Evolutionary conservation across 345 rosid genomes (phyloP), one percentile per base, ranked within the genome.

Genomic region (Eucalyptus coolabah): DNA sequence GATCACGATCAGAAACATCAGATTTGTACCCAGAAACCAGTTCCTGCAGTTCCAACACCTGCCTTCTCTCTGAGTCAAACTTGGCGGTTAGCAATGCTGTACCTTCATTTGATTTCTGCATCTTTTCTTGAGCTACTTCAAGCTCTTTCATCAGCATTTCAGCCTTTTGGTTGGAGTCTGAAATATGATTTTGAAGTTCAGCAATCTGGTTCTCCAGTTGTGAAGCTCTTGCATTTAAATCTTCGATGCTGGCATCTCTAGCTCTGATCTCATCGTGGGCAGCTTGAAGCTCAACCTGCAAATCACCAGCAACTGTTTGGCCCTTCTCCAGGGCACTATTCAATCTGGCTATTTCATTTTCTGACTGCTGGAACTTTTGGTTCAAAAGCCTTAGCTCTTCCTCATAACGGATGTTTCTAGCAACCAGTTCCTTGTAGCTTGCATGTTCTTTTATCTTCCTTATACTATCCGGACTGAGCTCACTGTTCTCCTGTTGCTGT

Each of bases 341-440:
- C 88, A 95, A 92, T 87, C 92, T 92, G 59, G 90, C 90, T 59
- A 92, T 89, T 93, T 95, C 98, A 91, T 93, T 95, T 91, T 95
- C 96, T 47, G 95, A 93, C n/a, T 87, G 93, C 89, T 86, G 92
- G 86, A 95, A 93, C 83, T 92, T 93, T 50, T 92, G 90, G 87
- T 87, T 95, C 15, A 94, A 91, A 89, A 69, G 88, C 91, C 83
- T 93, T 49, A 97, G 88, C 89, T 94, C 96, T 63, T 94, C 94
- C 91, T 94, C 95, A 59, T 88, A 91, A 88, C 88, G 90, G 4
- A 53, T 60, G 60, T 92, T 88, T 49, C 88, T 91, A 87, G 85
- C 91, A 86, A 89, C 88, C 88, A 95, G 87, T 86, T 90, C 95
- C 90, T 92, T 93, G 77, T 92, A 92, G 88, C 89, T 92, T 45